Evolutionary conservation across 805 yeast species (phyloP).

Genomic region (Osmozyma mogii): DNA sequence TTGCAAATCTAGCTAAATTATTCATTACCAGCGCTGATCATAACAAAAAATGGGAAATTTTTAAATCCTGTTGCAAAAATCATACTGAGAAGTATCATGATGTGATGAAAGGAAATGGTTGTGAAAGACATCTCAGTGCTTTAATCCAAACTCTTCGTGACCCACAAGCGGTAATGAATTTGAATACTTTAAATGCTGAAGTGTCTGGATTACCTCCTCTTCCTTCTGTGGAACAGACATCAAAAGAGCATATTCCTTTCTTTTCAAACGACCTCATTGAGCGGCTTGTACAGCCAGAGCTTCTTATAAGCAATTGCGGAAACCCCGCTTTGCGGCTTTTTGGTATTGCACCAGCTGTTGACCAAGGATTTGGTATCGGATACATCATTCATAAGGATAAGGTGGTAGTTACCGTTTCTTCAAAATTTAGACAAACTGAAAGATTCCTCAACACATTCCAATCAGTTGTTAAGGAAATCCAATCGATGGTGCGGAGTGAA

Average conservation of each 20-base stretch:
- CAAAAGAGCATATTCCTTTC: constrained; percentile 18
- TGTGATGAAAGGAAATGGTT: constrained; percentile 59
- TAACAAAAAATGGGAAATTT: constrained; percentile 40
- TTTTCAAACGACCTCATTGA: constrained; percentile 27
- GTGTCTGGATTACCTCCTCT: constrained; percentile 15
- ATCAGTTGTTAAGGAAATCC: constrained; percentile 54
- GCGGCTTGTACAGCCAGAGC: constrained; percentile 27
- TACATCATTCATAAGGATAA: constrained; percentile 79
- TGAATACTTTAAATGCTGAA: constrained; percentile 33
- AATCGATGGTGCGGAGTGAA: constrained; percentile 34
- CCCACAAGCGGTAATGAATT: constrained; percentile 25
- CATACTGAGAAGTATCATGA: constrained; percentile 43
- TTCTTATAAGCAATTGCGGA: constrained; percentile 52
- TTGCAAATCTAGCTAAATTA: constrained; percentile 47
- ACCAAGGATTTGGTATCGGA: constrained; percentile 91
- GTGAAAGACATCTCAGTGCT: constrained; percentile 65
- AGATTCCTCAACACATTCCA: constrained; percentile 66
- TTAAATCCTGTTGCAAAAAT: constrained; percentile 42
- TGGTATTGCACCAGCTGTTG: constrained; percentile 88
- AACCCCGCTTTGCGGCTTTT: constrained; percentile 80
- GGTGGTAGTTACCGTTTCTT: constrained; percentile 72
- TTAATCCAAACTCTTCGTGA: constrained; percentile 48
- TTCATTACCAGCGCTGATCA: constrained; percentile 51
- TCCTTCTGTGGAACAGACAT: constrained; percentile 5
- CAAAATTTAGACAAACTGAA: constrained; percentile 82